Base-by-base conservation (phyloP, 176 grass and related monocot species). In the Oryza glumipatula region DNA sequence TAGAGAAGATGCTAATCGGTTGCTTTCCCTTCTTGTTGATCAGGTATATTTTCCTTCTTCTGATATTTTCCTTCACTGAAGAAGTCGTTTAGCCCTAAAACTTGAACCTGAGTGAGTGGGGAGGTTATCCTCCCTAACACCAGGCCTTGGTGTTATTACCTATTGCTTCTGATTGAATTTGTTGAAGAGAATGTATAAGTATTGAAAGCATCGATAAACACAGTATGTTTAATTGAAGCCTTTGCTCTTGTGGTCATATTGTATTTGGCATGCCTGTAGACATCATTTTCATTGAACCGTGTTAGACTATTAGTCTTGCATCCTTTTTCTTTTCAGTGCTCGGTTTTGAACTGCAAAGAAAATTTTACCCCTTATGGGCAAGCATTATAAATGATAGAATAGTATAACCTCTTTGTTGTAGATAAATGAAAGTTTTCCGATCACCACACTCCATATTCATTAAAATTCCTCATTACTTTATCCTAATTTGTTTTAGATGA, bases 11-110 rank as follows among this genome's bases (percentile, higher is more conserved):
- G 85, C 80, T 86, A 82, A 95, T 92, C 66, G 80, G 52, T 83
- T 98, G 48, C 80, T 95, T 76, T 84, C 85, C 9, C 85, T 98
- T 90, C 93, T 98, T 92, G 44, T 88, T 82, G 90, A 98, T 68
- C 95, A 98, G 92, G 93, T 98, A 74, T 61, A 72, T 88, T 66
- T 66, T 9, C 43, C 10, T 76, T 43, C 65, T 69, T 76, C 45
- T 80, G 66, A 54, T 5, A 21, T 23, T 67, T 58, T 58, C 30
- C 30, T 56, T 56, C 52, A 56, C 16, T 56, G 4, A 56, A 56
- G 4, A 56, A 56, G 16, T 17, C 8, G 54, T 16, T n/a, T 58
- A 58, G 16, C 2, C 52, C 15, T 56, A 56, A 17, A 56, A 19
- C 16, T 56, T 56, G 8, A 63, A 63, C n/a, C 58, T 7, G n/a